A percentile compares a stretch with the other conserved stretches of the same genome.
phyloP scores from a whole-genome alignment of 2,329 filamentous ascomycete species.

The Aphanoascus verrucosus region DNA sequence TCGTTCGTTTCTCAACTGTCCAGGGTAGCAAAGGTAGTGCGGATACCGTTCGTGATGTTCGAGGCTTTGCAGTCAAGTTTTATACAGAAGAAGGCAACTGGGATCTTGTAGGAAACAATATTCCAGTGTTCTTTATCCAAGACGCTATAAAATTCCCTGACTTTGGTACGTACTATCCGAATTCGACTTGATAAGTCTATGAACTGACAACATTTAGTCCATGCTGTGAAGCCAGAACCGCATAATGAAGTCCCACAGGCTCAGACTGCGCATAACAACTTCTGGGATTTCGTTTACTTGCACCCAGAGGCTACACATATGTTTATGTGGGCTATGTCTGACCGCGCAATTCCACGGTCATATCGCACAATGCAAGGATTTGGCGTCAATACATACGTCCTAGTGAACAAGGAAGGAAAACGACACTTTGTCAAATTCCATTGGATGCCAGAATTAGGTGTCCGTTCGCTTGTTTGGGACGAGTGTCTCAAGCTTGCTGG shows the following conservation, averaged over 20 bases:
- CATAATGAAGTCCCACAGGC: conserved; percentile 61
- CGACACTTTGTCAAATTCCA: conserved; percentile 68
- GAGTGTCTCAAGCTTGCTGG: conserved; percentile 65
- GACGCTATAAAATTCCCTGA: conserved; percentile 66
- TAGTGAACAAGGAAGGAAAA: conserved; percentile 57
- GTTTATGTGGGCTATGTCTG: conserved; percentile 70
- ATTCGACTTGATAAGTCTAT: not conserved
- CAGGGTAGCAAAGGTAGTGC: conserved; percentile 63
- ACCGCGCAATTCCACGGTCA: conserved; percentile 60
- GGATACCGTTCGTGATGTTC: conserved; percentile 73
- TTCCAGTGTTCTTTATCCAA: conserved; percentile 66
- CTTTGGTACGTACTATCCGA: conserved; percentile 33
- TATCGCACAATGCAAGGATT: conserved; percentile 82
- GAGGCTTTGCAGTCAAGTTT: conserved; percentile 67
- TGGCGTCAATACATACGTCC: conserved; percentile 67
- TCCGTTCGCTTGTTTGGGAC: conserved; percentile 66
- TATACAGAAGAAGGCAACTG: conserved; percentile 70
- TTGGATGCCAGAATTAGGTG: conserved; percentile 62
- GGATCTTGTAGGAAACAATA: conserved; percentile 65
- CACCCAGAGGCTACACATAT: conserved; percentile 66
- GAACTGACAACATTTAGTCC: conserved; percentile 24
- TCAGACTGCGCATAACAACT: conserved; percentile 62
- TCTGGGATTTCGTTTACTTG: conserved; percentile 62
- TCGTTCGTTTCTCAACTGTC: conserved; percentile 68
- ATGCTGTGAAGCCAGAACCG: conserved; percentile 57